Percentiles rank a stretch among this genome's conserved stretches.
Evolutionary conservation across 257 asterid species (phyloP).

Genomic region (Nicotiana tomentosiformis): DNA sequence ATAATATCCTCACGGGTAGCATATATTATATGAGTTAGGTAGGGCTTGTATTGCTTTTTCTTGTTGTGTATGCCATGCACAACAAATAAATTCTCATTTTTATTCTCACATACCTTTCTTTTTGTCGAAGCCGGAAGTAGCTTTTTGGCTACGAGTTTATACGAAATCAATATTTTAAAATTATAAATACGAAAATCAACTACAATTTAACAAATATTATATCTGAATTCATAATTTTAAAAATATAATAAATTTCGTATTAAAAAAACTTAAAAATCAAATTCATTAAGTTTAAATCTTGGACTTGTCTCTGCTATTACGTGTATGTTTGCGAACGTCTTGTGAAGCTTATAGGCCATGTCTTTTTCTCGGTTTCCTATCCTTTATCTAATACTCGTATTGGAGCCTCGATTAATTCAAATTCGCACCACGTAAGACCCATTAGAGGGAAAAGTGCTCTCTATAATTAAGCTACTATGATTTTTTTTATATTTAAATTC

Average conservation of each 20-base stretch:
- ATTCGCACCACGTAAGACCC: too few species aligned
- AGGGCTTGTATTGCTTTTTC: neutral
- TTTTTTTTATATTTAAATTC: neutral
- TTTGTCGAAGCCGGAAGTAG: neutral
- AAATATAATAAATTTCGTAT: neutral
- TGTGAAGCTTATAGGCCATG: neutral
- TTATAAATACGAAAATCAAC: neutral
- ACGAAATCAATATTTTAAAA: too few species aligned
- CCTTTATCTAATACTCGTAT: accelerated
- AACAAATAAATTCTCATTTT: neutral
- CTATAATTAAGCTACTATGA: neutral
- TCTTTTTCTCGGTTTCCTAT: neutral
- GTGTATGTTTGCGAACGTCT: neutral
- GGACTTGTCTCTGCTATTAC: neutral
- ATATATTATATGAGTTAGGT: neutral
- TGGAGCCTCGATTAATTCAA: neutral
- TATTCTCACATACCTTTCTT: neutral
- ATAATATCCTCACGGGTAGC: neutral
- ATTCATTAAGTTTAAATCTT: neutral
- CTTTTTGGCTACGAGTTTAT: neutral
- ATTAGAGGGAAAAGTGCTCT: accelerated
- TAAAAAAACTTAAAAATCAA: neutral
- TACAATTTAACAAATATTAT: neutral
- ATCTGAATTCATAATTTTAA: neutral
- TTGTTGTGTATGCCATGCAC: neutral